Evolutionary conservation across 2,329 filamentous ascomycete species (phyloP).

Genomic region (Cytospora piceicola): DNA sequence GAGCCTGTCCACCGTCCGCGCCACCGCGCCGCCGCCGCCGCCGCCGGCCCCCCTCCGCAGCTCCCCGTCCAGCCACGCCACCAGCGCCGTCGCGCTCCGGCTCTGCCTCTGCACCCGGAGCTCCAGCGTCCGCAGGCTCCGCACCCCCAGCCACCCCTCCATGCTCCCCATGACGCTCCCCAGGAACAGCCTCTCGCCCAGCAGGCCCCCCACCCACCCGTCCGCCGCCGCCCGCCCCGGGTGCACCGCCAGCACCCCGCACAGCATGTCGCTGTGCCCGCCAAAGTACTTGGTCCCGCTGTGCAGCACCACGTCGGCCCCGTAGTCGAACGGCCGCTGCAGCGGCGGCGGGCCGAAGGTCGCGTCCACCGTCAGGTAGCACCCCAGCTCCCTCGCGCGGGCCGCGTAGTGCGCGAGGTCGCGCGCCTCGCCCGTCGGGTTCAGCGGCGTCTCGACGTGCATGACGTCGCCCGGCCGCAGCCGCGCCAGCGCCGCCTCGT

Average conservation of each 20-base stretch:
- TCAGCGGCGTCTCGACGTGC: slow-evolving; percentile 91
- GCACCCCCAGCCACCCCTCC: slow-evolving; percentile 89
- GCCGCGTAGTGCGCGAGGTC: slow-evolving; percentile 73
- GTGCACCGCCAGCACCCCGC: slow-evolving; percentile 75
- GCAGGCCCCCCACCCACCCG: slow-evolving; percentile 64
- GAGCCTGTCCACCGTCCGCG: slow-evolving; percentile 62
- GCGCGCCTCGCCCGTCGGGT: slow-evolving; percentile 83
- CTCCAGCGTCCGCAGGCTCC: slow-evolving; percentile 84
- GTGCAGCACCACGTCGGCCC: slow-evolving; percentile 89
- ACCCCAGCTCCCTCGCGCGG: slow-evolving; percentile 72
- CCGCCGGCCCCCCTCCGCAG: slow-evolving; percentile 39
- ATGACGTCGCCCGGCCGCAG: slow-evolving; percentile 81
- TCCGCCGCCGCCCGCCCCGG: slow-evolving; percentile 45
- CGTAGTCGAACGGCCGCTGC: slow-evolving; percentile 80
- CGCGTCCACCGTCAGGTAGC: slow-evolving; percentile 80
- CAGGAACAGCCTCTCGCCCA: slow-evolving; percentile 72
- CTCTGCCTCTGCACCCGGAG: slow-evolving; percentile 80
- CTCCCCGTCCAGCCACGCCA: slow-evolving; percentile 68
- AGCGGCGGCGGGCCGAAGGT: slow-evolving; percentile 93
- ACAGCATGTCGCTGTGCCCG: slow-evolving; percentile 91
- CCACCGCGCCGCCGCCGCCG: slow-evolving; percentile 46
- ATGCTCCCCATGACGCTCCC: slow-evolving; percentile 86
- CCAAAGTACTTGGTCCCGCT: slow-evolving; percentile 95
- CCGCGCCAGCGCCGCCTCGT: slow-evolving; percentile 49
- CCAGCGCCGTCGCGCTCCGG: slow-evolving; percentile 68